Evolutionary conservation across 2,329 filamentous ascomycete species (phyloP).

Genomic region (Triangularia verruculosa): DNA sequence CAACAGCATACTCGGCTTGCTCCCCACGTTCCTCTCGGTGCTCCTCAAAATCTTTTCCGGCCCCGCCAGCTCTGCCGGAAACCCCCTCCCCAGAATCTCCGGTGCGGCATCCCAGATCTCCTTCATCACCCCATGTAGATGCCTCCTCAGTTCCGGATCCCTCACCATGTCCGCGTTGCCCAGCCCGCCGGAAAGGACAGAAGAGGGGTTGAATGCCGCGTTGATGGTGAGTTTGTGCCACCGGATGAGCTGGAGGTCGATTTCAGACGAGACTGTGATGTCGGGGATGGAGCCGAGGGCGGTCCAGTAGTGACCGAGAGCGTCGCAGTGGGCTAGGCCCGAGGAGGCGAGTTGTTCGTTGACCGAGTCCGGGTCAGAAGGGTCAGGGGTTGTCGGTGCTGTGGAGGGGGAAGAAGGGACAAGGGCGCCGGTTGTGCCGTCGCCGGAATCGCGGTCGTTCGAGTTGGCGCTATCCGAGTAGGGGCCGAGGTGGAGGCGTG

Average conservation of each 20-base stretch:
- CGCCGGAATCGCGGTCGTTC: background rate
- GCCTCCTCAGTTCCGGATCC: constrained; percentile 59
- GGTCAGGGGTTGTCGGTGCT: constrained; percentile 10
- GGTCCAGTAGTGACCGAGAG: constrained; percentile 53
- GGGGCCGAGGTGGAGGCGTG: constrained; percentile 65
- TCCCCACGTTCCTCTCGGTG: constrained; percentile 62
- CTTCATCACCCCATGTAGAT: constrained; percentile 65
- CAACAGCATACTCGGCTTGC: constrained; percentile 64
- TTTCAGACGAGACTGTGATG: constrained; percentile 60
- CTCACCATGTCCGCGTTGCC: constrained; percentile 64
- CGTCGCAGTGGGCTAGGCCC: constrained; percentile 43
- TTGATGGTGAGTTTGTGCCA: constrained; percentile 80
- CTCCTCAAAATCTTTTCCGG: constrained; percentile 62
- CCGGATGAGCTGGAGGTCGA: constrained; percentile 65
- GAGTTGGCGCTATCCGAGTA: constrained; percentile 47
- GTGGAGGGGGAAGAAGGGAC: constrained; percentile 1
- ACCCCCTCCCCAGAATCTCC: constrained; percentile 57
- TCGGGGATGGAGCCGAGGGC: constrained; percentile 61
- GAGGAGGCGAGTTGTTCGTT: constrained; percentile 33
- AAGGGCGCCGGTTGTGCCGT: constrained; percentile 17
- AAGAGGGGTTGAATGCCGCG: constrained; percentile 70
- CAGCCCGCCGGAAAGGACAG: constrained; percentile 62
- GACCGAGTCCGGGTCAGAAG: constrained; percentile 10
- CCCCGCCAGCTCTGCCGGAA: constrained; percentile 58
- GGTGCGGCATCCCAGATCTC: constrained; percentile 66